These are phyloP conservation scores for Penicillium frequentans DNA, from an alignment of 2,329 filamentous ascomycete species.

Conservation along the genomic window DNA sequence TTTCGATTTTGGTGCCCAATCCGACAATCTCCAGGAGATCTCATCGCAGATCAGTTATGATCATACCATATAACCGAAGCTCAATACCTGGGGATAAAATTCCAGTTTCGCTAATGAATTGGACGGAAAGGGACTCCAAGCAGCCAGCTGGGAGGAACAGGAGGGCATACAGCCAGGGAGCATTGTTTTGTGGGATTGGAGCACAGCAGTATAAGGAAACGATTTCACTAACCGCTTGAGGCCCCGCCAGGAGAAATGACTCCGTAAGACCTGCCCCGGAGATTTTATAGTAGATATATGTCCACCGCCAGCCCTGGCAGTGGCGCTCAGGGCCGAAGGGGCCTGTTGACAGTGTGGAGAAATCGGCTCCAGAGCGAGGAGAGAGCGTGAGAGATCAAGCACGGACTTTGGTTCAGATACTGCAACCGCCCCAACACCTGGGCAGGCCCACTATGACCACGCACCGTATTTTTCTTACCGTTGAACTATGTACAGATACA, in stretches of 20 bases:
- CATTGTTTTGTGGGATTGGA: conserved; percentile 10
- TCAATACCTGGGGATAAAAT: conserved; percentile 1
- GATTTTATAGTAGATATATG: conserved; percentile 15
- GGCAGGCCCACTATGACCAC: conserved; percentile 9
- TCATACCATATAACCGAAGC: conserved; percentile 10
- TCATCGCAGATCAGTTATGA: neutral
- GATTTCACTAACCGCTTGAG: neutral
- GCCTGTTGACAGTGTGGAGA: conserved; percentile 12
- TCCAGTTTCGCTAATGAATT: conserved; percentile 2
- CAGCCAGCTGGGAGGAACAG: conserved; percentile 6
- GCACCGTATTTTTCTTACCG: conserved; percentile 10
- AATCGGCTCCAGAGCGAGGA: neutral
- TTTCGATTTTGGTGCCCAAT: neutral
- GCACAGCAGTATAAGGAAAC: conserved; percentile 5
- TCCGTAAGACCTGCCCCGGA: conserved; percentile 9
- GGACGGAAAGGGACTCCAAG: conserved; percentile 4
- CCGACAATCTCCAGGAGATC: neutral
- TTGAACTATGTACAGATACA: neutral
- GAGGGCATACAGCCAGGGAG: conserved; percentile 13
- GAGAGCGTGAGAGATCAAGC: conserved; percentile 1
- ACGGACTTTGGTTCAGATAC: conserved; percentile 1
- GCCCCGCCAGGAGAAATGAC: conserved; percentile 6
- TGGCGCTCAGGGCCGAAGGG: conserved; percentile 9
- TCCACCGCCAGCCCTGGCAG: conserved; percentile 8
- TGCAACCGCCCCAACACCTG: conserved; percentile 1